phyloP scores from a whole-genome alignment of 768 basidiomycete species.

The Crucibulum laeve region DNA sequence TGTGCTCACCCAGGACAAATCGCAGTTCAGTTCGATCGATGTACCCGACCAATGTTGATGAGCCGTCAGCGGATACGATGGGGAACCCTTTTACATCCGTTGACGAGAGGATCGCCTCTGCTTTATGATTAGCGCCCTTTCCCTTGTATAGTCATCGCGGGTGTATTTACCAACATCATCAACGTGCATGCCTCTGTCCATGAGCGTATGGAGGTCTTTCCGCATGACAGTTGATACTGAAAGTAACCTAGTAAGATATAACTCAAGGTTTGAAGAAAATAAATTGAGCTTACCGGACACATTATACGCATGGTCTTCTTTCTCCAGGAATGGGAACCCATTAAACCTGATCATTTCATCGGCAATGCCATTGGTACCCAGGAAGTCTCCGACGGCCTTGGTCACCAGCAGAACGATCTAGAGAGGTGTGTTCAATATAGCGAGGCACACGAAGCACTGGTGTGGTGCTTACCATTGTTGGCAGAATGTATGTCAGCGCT shows the following conservation, averaged over 20 bases:
- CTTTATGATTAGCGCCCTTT: constrained; percentile 6
- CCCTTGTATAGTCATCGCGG: not conserved
- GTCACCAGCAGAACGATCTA: constrained; percentile 96
- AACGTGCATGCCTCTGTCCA: constrained; percentile 72
- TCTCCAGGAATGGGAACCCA: constrained; percentile 95
- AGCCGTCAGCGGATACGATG: constrained; percentile 62
- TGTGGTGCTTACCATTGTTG: constrained; percentile 77
- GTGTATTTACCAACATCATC: constrained; percentile 67
- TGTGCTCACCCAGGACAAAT: constrained; percentile 71
- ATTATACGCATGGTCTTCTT: constrained; percentile 90
- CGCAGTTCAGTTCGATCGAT: constrained; percentile 83
- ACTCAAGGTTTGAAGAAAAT: constrained; percentile 3
- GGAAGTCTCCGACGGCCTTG: constrained; percentile 93
- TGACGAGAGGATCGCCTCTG: constrained; percentile 68
- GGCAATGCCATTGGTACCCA: constrained; percentile 91
- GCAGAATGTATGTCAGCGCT: constrained; percentile 93
- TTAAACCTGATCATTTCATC: constrained; percentile 98
- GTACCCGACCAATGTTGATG: constrained; percentile 72
- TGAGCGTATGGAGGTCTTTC: constrained; percentile 68
- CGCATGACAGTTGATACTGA: constrained; percentile 90
- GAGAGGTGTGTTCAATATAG: constrained; percentile 3
- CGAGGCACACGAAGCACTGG: not conserved
- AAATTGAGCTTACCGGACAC: constrained; percentile 64
- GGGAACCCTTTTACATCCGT: constrained; percentile 91
- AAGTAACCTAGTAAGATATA: no score